A percentile compares a stretch with the other conserved stretches of the same genome.
Evolutionary conservation across 495 filamentous ascomycete genomes (phyloP).

Genomic region (Xylaria acuta): DNA sequence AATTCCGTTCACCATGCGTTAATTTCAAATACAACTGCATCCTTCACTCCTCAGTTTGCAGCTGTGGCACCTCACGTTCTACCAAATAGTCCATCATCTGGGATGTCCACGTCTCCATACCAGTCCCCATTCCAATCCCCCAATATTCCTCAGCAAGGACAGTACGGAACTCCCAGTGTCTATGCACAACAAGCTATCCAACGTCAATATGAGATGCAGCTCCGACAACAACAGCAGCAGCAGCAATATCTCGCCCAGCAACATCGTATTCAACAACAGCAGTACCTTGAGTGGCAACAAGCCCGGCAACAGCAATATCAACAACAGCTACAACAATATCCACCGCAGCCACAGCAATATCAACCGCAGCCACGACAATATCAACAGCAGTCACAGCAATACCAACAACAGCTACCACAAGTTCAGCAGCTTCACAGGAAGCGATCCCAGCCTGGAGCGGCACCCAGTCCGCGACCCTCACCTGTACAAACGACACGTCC

Average conservation of each 20-base stretch:
- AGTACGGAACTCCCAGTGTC: neutral
- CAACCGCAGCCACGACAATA: constrained; percentile 21
- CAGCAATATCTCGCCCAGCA: constrained; percentile 3
- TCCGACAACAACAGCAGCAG: constrained; percentile 28
- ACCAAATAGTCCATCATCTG: constrained; percentile 3
- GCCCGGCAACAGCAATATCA: constrained; percentile 2
- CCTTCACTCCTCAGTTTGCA: constrained; percentile 22
- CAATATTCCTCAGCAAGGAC: constrained; percentile 21
- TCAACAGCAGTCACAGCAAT: constrained; percentile 15
- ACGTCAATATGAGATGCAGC: constrained; percentile 11
- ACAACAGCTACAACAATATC: constrained; percentile 13
- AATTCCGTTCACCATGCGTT: neutral
- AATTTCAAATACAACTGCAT: neutral
- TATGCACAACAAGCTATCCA: constrained; percentile 12
- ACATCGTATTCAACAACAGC: neutral
- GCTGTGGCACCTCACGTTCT: constrained; percentile 22
- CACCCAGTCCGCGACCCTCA: constrained; percentile 10
- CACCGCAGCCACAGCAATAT: constrained; percentile 1
- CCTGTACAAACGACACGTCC: neutral
- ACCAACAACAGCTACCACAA: constrained; percentile 12
- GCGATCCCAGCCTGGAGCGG: constrained; percentile 20
- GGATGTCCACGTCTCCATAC: constrained; percentile 14
- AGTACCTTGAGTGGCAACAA: neutral
- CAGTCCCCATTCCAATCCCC: too few relatives aligned
- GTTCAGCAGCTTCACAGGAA: constrained; percentile 9